phyloP scores from a whole-genome alignment of 176 grass and related monocot species.

The Carex cristatella region DNA sequence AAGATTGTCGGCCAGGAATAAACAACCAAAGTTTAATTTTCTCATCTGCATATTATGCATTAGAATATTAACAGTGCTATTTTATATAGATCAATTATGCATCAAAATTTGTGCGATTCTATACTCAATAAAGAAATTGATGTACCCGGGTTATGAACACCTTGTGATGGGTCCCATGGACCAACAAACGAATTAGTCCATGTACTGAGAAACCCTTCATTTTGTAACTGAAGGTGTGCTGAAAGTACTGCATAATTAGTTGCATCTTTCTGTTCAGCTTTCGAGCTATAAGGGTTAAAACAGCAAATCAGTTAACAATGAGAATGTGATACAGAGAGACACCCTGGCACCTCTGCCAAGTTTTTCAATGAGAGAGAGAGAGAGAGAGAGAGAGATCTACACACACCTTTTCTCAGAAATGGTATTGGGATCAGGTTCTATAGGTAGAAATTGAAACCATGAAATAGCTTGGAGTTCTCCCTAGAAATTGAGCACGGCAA shows the following conservation, averaged over 20 bases:
- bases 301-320: conserved; percentile 19
- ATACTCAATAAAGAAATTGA: background rate
- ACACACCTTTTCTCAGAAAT: conserved; percentile 63
- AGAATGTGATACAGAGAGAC: conserved; percentile 2
- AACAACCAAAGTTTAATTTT: conserved; percentile 99
- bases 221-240: conserved; percentile 75
- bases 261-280: conserved; percentile 86
- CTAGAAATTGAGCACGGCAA: conserved; percentile 31
- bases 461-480: conserved; percentile 86
- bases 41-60: conserved; percentile 52
- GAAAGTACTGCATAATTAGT: conserved; percentile 63
- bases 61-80: background rate
- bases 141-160: conserved; percentile 90
- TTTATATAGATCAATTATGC: background rate
- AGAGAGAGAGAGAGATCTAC: background rate
- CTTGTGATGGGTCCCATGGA: conserved; percentile 99
- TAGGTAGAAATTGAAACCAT: conserved; percentile 96
- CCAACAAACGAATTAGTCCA: conserved; percentile 99
- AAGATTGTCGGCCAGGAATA: conserved; percentile 76
- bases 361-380: background rate
- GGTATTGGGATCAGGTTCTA: conserved; percentile 53
- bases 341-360: too few species aligned
- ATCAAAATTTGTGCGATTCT: conserved; percentile 25
- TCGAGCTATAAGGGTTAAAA: conserved; percentile 56
- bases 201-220: conserved; percentile 79